Evolutionary conservation across 208 protist species (phyloP), one percentile per base, ranked within the genome.

Genomic region (Acanthamoeba sp.): DNA sequence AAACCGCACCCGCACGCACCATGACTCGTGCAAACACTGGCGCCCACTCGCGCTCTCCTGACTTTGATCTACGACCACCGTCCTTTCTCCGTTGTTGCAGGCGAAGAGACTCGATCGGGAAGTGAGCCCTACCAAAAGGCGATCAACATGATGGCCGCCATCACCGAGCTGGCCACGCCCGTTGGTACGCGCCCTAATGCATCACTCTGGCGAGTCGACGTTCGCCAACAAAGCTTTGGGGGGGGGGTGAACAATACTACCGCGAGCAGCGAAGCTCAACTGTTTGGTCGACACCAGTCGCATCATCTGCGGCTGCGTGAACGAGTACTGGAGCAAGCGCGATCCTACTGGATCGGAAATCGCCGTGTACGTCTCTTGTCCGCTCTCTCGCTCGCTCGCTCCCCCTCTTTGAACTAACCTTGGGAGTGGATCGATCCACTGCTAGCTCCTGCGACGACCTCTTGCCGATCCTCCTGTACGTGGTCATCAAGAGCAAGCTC

Each of bases 381-480:
- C 16, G 45, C 6, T 48, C 45, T 48, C 45, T 48, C 45, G 3
- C 45, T 48, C 45, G 3, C 45, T 48, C 45, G 6, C 45, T 48
- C 59, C n/a, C n/a, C n/a, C n/a, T n/a, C n/a, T n/a, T n/a, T n/a
- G n/a, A n/a, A n/a, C n/a, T n/a, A n/a, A n/a, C n/a, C n/a, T n/a
- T n/a, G n/a, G n/a, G n/a, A n/a, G n/a, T n/a, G n/a, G n/a, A n/a
- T n/a, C n/a, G n/a, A n/a, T n/a, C n/a, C n/a, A n/a, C n/a, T n/a
- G n/a, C n/a, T n/a, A 88, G 80, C 18, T 91, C 84, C 3, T 64
- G 84, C 12, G 84, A 91, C 34, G 84, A 91, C 27, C 84, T 91
- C 55, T 40, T 91, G 50, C 84, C 84, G 32, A 64, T 91, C 32
- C 59, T 91, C 14, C 6, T 64, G 32, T 91, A 91, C 32, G 84